phyloP scores from a whole-genome alignment of 441 rosid species.

The Hypseocharis bilobata region DNA sequence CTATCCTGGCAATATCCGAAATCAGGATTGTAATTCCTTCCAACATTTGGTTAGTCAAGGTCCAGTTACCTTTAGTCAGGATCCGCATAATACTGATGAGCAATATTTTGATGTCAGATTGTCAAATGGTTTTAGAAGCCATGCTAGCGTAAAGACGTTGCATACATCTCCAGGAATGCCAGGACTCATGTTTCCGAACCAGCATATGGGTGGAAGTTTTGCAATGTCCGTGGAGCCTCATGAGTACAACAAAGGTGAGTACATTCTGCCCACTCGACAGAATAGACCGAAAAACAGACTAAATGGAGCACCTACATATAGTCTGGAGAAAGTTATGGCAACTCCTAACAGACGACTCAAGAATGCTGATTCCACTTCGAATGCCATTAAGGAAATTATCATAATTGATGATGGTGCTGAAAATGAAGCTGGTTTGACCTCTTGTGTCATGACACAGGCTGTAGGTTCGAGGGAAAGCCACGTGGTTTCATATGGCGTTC shows the following conservation, averaged over 20 bases:
- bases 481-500: constrained; percentile 23
- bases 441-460: constrained; percentile 17
- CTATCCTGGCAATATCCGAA: constrained; percentile 24
- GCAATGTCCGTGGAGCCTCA: constrained; percentile 22
- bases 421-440: constrained; percentile 21
- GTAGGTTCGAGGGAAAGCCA: constrained; percentile 27
- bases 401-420: constrained; percentile 48
- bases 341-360: constrained; percentile 18
- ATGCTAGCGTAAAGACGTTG: constrained; percentile 18
- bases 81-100: constrained; percentile 21
- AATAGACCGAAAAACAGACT: constrained; percentile 21
- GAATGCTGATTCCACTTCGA: constrained; percentile 16
- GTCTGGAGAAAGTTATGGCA: constrained; percentile 19
- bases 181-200: constrained; percentile 25
- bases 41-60: constrained; percentile 25
- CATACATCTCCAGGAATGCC: constrained; percentile 23
- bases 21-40: constrained; percentile 21
- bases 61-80: constrained; percentile 25
- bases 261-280: constrained; percentile 17
- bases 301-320: constrained; percentile 16
- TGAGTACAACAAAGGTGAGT: constrained; percentile 24
- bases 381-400: constrained; percentile 37
- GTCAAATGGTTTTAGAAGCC: constrained; percentile 24
- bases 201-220: constrained; percentile 22
- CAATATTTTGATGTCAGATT: constrained; percentile 26